Percentiles rank a stretch among this genome's conserved stretches.
These are phyloP conservation scores for Conidiobolus incongruus DNA, from an alignment of 371 early-diverging fungal genomes.

Conservation along the genomic window DNA sequence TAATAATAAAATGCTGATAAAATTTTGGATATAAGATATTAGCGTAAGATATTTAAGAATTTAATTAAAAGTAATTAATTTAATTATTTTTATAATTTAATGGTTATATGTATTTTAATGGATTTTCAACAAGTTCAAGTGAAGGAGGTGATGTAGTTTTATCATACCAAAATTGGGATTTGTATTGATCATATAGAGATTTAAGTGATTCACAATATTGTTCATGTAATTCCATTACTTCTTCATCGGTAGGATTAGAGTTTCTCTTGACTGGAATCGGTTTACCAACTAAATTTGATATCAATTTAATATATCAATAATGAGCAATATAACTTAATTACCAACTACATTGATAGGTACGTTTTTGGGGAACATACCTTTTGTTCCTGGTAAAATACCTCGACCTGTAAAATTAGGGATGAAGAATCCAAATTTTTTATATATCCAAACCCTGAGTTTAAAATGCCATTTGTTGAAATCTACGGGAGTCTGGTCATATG, in stretches of 20 bases:
- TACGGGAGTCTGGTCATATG: constrained; percentile 37
- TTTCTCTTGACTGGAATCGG: constrained; percentile 27
- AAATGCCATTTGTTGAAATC: constrained; percentile 19
- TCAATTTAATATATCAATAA: too few relatives aligned
- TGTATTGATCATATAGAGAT: neutral
- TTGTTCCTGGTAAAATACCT: constrained; percentile 34
- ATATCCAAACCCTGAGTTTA: too few relatives aligned
- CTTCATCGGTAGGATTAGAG: constrained; percentile 33
- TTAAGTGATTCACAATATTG: constrained; percentile 20
- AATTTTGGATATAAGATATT: too few relatives aligned
- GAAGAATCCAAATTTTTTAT: constrained; percentile 33
- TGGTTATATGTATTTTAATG: too few relatives aligned
- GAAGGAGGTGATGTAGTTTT: neutral
- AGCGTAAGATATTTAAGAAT: too few relatives aligned
- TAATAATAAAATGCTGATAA: too few relatives aligned
- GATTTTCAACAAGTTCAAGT: too few relatives aligned
- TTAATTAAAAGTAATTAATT: too few relatives aligned
- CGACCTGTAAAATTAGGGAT: constrained; percentile 49
- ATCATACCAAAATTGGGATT: neutral
- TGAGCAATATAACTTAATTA: too few relatives aligned
- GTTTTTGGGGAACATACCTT: constrained; percentile 31
- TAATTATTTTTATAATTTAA: too few relatives aligned
- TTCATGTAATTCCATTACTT: constrained; percentile 30
- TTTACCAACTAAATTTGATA: constrained; percentile 17
- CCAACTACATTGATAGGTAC: constrained; percentile 24